These are phyloP conservation scores for Chaetomidium leptoderma DNA, from an alignment of 495 filamentous ascomycete species.

Conservation along the genomic window DNA sequence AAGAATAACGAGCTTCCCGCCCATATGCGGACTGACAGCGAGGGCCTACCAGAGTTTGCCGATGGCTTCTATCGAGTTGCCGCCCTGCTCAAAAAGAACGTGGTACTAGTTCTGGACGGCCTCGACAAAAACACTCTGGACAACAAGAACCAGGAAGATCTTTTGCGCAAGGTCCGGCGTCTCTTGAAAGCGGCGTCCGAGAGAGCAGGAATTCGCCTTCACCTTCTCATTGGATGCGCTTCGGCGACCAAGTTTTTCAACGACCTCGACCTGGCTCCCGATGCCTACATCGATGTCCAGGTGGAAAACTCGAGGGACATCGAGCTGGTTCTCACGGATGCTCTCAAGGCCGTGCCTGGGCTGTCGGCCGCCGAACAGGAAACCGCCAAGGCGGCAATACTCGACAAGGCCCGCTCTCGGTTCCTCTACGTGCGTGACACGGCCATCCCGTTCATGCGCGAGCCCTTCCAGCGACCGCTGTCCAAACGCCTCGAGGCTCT, in stretches of 20 bases:
- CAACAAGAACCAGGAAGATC: constrained; percentile 18
- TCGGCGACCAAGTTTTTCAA: constrained; percentile 12
- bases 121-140: constrained; percentile 17
- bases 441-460: constrained; percentile 26
- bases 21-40: background rate
- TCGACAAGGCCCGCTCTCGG: constrained; percentile 19
- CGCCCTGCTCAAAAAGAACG: constrained; percentile 12
- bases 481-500: constrained; percentile 21
- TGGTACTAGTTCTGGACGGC: constrained; percentile 25
- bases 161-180: constrained; percentile 11
- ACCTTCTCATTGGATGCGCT: constrained; percentile 19
- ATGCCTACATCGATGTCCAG: constrained; percentile 15
- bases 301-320: constrained; percentile 17
- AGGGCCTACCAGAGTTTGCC: constrained; percentile 18
- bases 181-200: constrained; percentile 3
- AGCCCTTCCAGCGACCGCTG: constrained; percentile 25
- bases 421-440: constrained; percentile 23
- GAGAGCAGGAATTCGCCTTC: constrained; percentile 4
- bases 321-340: constrained; percentile 2
- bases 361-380: constrained; percentile 21
- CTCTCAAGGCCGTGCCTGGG: constrained; percentile 18
- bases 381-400: constrained; percentile 18
- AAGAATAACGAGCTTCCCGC: background rate
- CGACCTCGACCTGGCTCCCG: background rate
- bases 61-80: constrained; percentile 18